Base-by-base conservation (phyloP, 2,329 filamentous ascomycete genomes). In the Plenodomus lindquistii region DNA sequence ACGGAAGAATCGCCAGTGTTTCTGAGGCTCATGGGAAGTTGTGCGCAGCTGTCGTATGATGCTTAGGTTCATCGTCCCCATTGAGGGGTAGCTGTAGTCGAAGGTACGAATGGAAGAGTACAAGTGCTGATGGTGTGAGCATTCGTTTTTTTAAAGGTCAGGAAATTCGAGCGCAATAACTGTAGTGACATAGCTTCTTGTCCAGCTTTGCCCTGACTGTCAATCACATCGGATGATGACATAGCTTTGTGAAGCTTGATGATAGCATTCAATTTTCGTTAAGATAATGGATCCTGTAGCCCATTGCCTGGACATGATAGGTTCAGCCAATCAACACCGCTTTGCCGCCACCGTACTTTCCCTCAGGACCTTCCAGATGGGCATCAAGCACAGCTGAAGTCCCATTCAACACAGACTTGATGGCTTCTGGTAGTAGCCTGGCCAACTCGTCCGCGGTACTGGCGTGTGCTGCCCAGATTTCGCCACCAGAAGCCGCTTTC, bases 321-420 rank as follows among this genome's bases (percentile, higher is more conserved):
- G 4, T 22, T 35, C 5, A 9, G 9, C 49, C 42, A 53, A 6
- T 54, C 54, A 27, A 55, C 17, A 7, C 45, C 41, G 11, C 42
- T 51, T 45, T 67, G 0, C 52, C 57, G 19, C 74, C 75, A 0
- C 67, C 70, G 62, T 78, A 83, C 52, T 84, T 84, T 1, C 81
- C 82, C 16, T 76, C 70, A 2, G 78, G 79, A 2, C 81, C 81
- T 46, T 83, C 79, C 3, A 85, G 68, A 62, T 84, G 81, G 3
- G 79, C 78, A 66, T 88, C 85, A 55, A 88, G 55, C 1, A 88
- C 83, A 1, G 85, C 85, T n/a, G 76, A 80, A 10, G 66, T 79
- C 0, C 84, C 84, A 18, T 61, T 69, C 56, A 81, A 69, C 4
- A 88, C 85, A 29, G 75, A 79, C 59, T 82, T 73, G 7, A 88